Evolutionary conservation across 73 alveolate genomes (phyloP).

Genomic region (Tetrahymena thermophila): DNA sequence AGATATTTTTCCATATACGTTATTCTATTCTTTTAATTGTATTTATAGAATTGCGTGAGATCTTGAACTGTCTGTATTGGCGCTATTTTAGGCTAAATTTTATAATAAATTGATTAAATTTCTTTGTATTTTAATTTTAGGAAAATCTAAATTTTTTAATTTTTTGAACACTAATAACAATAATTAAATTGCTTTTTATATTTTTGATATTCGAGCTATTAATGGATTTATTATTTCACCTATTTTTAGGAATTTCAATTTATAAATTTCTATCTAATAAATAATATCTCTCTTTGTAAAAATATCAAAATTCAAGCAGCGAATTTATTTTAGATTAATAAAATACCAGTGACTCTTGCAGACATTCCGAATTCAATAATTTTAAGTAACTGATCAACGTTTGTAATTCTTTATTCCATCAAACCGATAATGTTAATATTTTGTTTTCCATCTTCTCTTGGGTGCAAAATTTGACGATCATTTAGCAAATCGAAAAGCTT

Average conservation of each 20-base stretch:
- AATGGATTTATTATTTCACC: background rate
- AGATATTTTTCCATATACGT: slow-evolving; percentile 41
- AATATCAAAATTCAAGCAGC: too few relatives aligned
- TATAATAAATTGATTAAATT: background rate
- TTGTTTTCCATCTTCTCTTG: slow-evolving; percentile 98
- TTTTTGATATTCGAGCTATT: background rate
- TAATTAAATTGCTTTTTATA: too few relatives aligned
- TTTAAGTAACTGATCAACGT: slow-evolving; percentile 64
- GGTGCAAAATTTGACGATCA: slow-evolving; percentile 79
- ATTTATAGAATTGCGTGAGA: slow-evolving; percentile 56
- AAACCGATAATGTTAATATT: slow-evolving; percentile 95
- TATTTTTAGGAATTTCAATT: background rate
- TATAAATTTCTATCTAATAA: too few relatives aligned
- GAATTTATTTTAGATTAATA: background rate
- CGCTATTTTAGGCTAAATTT: slow-evolving; percentile 34
- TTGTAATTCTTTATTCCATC: slow-evolving; percentile 63
- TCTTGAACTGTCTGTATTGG: slow-evolving; percentile 55
- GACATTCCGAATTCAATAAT: slow-evolving; percentile 69
- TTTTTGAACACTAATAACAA: background rate
- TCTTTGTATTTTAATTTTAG: background rate
- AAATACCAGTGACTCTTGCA: slow-evolving; percentile 65
- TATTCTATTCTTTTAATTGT: slow-evolving; percentile 18
- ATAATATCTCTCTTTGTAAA: too few relatives aligned
- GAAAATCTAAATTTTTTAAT: too few relatives aligned
- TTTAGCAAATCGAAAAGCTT: slow-evolving; percentile 96